Percentiles rank a stretch among this genome's conserved stretches.
phyloP scores from a whole-genome alignment of 2,329 filamentous ascomycete genomes.

The Phaeosphaeriaceae sp. region DNA sequence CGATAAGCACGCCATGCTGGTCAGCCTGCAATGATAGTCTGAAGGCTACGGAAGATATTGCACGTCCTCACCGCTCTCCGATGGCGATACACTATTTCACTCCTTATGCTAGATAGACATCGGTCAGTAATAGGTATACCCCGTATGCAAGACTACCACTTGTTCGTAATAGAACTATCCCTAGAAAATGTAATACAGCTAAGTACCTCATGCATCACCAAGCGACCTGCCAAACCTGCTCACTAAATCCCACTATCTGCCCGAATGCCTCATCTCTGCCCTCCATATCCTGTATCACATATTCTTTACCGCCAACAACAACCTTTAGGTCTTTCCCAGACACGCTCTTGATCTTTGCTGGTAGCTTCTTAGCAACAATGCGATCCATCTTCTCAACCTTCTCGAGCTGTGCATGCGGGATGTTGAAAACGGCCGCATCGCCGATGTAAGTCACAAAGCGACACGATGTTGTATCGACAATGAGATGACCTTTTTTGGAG shows the following conservation, averaged over 20 bases:
- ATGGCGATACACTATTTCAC: no score
- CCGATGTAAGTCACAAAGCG: constrained; percentile 23
- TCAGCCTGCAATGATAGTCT: no score
- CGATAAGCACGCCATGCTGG: no score
- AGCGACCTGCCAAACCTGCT: constrained; percentile 36
- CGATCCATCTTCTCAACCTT: constrained; percentile 35
- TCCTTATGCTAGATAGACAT: no score
- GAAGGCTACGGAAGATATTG: no score
- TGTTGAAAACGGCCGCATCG: constrained; percentile 16
- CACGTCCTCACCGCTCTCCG: no score
- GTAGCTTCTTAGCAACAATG: constrained; percentile 23
- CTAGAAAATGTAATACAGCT: no score
- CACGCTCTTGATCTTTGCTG: constrained; percentile 19
- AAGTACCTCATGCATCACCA: constrained; percentile 21
- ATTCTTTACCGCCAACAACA: constrained; percentile 15
- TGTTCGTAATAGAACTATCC: no score
- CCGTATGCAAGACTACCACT: no score
- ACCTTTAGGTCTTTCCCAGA: constrained; percentile 32
- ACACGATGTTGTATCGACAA: constrained; percentile 24
- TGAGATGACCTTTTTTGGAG: constrained; percentile 20
- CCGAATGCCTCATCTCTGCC: constrained; percentile 38
- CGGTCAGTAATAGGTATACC: no score
- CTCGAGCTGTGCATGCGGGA: constrained; percentile 24
- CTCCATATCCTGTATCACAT: constrained; percentile 26
- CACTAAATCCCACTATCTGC: constrained; percentile 41